These are phyloP conservation scores for Penicillium sp. DNA, from an alignment of 2,329 filamentous ascomycete genomes.

Conservation along the genomic window DNA sequence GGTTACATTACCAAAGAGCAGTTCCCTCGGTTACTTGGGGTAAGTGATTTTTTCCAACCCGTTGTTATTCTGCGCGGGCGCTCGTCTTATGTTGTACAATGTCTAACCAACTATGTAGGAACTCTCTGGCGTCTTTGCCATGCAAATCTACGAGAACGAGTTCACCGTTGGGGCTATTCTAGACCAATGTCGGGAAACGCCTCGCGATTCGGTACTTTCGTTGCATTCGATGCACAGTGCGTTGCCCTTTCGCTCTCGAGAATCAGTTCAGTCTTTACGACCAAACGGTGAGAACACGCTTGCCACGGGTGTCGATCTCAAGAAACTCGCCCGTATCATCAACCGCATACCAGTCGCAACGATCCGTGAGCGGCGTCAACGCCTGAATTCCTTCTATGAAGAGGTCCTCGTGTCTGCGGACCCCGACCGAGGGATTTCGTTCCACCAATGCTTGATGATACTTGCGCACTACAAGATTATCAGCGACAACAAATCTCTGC, in stretches of 20 bases:
- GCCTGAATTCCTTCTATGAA: conserved; percentile 94
- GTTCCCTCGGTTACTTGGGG: conserved; percentile 84
- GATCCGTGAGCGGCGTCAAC: conserved; percentile 72
- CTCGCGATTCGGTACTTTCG: conserved; percentile 46
- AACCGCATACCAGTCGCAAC: conserved; percentile 71
- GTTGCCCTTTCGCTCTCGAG: conserved; percentile 1
- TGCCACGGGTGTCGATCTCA: conserved; percentile 67
- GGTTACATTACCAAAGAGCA: conserved; percentile 88
- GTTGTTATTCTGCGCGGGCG: not conserved
- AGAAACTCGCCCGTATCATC: conserved; percentile 73
- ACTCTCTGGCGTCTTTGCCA: conserved; percentile 92
- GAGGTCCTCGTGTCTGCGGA: conserved; percentile 94
- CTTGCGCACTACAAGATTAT: conserved; percentile 98
- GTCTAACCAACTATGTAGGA: conserved; percentile 50
- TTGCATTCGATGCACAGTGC: conserved; percentile 12
- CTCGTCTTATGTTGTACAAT: not conserved
- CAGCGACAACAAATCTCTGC: conserved; percentile 92
- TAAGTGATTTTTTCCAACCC: conserved; percentile 38
- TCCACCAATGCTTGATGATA: conserved; percentile 90
- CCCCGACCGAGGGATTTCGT: conserved; percentile 83
- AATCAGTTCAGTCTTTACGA: conserved; percentile 4
- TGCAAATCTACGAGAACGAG: conserved; percentile 92
- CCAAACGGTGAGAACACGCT: conserved; percentile 28
- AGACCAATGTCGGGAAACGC: conserved; percentile 72
- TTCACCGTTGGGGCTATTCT: conserved; percentile 85